Conservation (phyloP, 176 grass and related monocot species). For the Avena eriantha region DNA sequence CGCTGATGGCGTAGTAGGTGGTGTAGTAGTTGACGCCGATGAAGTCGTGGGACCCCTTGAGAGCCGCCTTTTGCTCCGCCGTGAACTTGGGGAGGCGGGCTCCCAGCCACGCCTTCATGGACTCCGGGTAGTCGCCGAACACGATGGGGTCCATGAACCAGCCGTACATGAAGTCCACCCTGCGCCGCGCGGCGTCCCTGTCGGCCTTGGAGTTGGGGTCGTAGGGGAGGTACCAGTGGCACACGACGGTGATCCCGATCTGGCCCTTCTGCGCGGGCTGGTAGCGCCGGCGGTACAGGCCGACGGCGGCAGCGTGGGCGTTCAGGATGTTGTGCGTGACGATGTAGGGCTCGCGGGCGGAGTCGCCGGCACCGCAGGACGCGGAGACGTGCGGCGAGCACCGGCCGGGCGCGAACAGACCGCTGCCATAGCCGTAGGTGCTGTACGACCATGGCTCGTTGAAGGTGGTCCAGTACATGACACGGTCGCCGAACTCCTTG, state of each 20-base stretch:
- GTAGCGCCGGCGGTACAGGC: constrained; percentile 57
- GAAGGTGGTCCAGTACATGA: constrained; percentile 85
- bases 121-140: constrained; percentile 70
- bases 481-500: constrained; percentile 77
- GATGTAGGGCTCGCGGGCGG: constrained; percentile 65
- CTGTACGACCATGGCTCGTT: constrained; percentile 57
- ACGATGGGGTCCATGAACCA: constrained; percentile 78
- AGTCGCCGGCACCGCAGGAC: constrained; percentile 55
- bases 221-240: constrained; percentile 73
- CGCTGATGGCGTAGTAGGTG: constrained; percentile 37
- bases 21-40: constrained; percentile 86
- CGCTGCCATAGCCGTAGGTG: constrained; percentile 47
- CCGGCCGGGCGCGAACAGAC: constrained; percentile 44
- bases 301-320: constrained; percentile 59
- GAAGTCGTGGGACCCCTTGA: constrained; percentile 71
- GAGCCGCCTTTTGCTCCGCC: constrained; percentile 1
- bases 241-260: constrained; percentile 63
- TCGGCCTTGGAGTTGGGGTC: constrained; percentile 33
- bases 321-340: constrained; percentile 59
- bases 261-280: constrained; percentile 60
- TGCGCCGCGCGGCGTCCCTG: constrained; percentile 45
- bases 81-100: constrained; percentile 75
- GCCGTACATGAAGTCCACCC: constrained; percentile 81
- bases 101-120: constrained; percentile 56
- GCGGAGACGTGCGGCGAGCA: constrained; percentile 50